Evolutionary conservation across 495 filamentous ascomycete genomes (phyloP).

Genomic region (Aspergillus ellipticus): DNA sequence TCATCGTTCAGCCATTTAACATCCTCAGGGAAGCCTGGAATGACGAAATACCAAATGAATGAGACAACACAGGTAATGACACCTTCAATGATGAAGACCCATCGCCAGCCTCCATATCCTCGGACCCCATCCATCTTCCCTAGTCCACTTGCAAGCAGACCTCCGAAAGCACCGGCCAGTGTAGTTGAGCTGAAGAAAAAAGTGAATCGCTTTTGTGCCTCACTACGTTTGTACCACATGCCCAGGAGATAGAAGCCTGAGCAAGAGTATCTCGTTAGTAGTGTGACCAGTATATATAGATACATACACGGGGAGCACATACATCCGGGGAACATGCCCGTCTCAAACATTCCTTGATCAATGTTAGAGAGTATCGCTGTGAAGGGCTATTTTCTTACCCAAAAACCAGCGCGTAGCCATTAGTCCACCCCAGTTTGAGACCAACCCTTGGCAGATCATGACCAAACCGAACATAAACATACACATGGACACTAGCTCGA

Average conservation of each 20-base stretch:
- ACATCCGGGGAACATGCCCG: constrained; percentile 81
- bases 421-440: constrained; percentile 72
- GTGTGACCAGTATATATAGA: neutral
- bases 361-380: neutral
- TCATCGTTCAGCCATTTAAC: constrained; percentile 63
- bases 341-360: constrained; percentile 67
- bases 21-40: constrained; percentile 71
- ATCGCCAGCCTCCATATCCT: constrained; percentile 80
- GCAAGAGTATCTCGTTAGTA: constrained; percentile 8
- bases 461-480: constrained; percentile 82
- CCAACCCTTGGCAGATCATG: constrained; percentile 74
- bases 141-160: constrained; percentile 76
- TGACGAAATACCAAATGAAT: constrained; percentile 69
- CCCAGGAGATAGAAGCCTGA: constrained; percentile 73
- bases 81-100: constrained; percentile 75
- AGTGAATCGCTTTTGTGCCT: constrained; percentile 83
- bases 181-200: constrained; percentile 87
- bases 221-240: constrained; percentile 85
- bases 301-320: constrained; percentile 12
- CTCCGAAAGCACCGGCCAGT: constrained; percentile 83
- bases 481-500: constrained; percentile 55
- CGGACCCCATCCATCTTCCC: constrained; percentile 66
- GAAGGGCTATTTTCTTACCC: constrained; percentile 1
- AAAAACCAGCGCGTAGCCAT: constrained; percentile 83
- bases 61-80: constrained; percentile 68